A percentile compares a stretch with the other conserved stretches of the same genome.
Conservation (phyloP, 179 eudicot genomes). For the Dionaea muscipula region DNA sequence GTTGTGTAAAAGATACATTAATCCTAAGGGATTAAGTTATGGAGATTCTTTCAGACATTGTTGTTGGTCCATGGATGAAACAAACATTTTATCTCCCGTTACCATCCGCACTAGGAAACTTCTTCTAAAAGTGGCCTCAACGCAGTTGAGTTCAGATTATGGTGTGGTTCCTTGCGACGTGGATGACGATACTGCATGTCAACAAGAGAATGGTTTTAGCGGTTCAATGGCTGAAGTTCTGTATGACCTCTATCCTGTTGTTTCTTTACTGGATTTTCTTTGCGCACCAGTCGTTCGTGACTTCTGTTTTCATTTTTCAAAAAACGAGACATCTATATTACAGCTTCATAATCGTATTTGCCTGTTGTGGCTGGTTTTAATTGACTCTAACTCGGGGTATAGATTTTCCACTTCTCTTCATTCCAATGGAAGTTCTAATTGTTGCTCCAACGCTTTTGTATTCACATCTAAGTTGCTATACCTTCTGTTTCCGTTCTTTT, state of each 20-base stretch:
- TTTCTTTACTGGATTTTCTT: background rate
- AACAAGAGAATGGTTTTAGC: conserved; percentile 13
- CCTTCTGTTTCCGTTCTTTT: background rate
- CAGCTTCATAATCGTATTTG: too few relatives aligned
- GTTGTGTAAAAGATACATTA: conserved; percentile 11
- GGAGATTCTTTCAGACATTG: conserved; percentile 15
- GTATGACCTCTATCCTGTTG: conserved; percentile 14
- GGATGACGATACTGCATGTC: conserved; percentile 25
- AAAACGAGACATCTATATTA: too few relatives aligned
- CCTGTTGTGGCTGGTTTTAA: too few relatives aligned
- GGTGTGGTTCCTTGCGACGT: conserved; percentile 31
- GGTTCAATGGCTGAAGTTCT: conserved; percentile 15
- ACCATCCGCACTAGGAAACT: conserved; percentile 23
- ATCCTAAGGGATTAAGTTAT: conserved; percentile 9
- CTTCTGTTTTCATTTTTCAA: background rate
- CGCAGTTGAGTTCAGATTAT: conserved; percentile 33
- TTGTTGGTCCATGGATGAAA: conserved; percentile 16
- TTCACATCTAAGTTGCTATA: background rate
- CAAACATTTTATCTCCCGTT: conserved; percentile 11
- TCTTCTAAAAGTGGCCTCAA: conserved; percentile 13
- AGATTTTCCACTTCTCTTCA: too few relatives aligned
- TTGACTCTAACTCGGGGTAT: too few relatives aligned
- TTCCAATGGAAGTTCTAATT: too few relatives aligned
- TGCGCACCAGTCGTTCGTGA: background rate
- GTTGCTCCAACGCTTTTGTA: too few relatives aligned